Base-by-base conservation (phyloP, 2,329 filamentous ascomycete genomes). In the Exophiala alcalophila region DNA sequence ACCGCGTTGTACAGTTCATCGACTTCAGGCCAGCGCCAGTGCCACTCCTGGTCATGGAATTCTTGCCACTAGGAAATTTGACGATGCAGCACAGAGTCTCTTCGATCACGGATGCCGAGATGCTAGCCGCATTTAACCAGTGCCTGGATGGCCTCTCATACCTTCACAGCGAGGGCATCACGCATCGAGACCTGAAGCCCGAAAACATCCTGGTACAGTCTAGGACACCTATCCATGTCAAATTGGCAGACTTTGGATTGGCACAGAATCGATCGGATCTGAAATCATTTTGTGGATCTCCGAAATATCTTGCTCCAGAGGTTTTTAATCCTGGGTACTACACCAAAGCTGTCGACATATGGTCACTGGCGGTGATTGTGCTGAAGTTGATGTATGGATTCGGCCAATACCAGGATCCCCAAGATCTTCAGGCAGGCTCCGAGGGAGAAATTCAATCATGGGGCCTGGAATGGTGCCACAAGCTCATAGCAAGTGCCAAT, bases 111-210 rank as follows among this genome's bases (percentile, higher is more conserved):
- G 31, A 37, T 21, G n/a, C 8, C 14, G 41, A 44, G 9, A 38
- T 33, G 27, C 5, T 32, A n/a, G 34, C 20, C 37, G 25, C 42
- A 15, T 30, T 35, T 10, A 21, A 30, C 4, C 43, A 47, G 30
- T 76, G 96, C 23, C 69, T 96, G 27, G 77, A 82, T 53, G 91
- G 89, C 2, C 70, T 98, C 38, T 80, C 79, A 19, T 95, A 97
- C 61, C 72, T 97, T 6, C 92, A 97, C 63, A n/a, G 14, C 29
- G 29, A 30, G 56, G 87, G 84, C 58, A 95, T 98, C 56, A 96
- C 90, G 0, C 92, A 98, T 65, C 84, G 92, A 14, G 92, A 98
- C 64, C 88, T 98, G 59, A 97, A 98, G 61, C 92, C 92, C 0
- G 92, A 97, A 69, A 98, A 98, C 59, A 96, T 98, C 47, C 73